These are phyloP conservation scores for Aspergillus kassunensis DNA, from an alignment of 495 filamentous ascomycete species.

Conservation along the genomic window DNA sequence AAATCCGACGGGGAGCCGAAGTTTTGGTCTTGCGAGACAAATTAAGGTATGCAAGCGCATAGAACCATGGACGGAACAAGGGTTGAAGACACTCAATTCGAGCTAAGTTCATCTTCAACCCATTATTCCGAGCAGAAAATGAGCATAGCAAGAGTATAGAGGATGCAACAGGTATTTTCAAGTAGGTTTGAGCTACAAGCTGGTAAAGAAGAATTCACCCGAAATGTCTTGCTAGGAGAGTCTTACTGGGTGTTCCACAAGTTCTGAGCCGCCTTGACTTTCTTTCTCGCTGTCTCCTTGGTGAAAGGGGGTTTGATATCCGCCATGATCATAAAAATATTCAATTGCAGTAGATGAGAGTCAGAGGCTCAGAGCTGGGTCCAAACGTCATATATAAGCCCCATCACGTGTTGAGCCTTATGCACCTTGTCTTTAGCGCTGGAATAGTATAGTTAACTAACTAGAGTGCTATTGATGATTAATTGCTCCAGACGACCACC, in stretches of 20 bases:
- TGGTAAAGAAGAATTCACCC: background rate
- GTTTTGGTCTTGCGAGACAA: background rate
- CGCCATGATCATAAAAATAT: too few species aligned
- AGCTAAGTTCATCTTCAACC: too few species aligned
- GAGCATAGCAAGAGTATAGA: too few species aligned
- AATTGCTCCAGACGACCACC: too few species aligned
- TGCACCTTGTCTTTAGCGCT: background rate
- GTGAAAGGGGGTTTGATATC: conserved; percentile 75
- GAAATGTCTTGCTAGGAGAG: too few species aligned
- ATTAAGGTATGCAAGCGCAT: background rate
- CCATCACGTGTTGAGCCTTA: conserved; percentile 8
- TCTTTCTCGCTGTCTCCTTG: conserved; percentile 62
- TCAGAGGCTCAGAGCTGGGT: too few species aligned
- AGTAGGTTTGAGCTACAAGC: too few species aligned
- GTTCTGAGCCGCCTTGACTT: conserved; percentile 83
- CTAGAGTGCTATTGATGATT: too few species aligned
- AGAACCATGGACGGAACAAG: conserved; percentile 26
- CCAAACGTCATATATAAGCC: conserved; percentile 1
- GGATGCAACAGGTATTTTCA: too few species aligned
- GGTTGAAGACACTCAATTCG: conserved; percentile 20
- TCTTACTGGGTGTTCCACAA: conserved; percentile 80
- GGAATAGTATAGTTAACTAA: background rate
- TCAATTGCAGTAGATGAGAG: too few species aligned
- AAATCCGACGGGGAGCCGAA: background rate
- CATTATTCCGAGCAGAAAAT: too few species aligned